Conservation (phyloP, 192 early-diverging fungal species). For the Nowakowskiella sp. region DNA sequence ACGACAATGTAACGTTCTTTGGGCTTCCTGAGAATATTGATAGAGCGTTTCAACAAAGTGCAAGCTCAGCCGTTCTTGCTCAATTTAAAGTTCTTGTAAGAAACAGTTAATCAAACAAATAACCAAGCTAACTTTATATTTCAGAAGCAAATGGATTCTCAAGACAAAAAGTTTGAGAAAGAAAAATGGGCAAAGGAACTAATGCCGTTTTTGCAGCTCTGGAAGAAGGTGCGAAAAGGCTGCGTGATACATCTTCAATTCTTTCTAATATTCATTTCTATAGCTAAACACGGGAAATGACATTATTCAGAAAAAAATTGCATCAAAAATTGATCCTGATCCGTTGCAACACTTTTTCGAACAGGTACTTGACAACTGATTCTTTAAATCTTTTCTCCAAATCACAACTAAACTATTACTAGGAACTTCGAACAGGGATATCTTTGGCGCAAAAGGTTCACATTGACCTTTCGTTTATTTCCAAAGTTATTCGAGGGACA, state of each 20-base stretch:
- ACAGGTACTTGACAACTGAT: slow-evolving; percentile 25
- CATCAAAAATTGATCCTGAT: slow-evolving; percentile 19
- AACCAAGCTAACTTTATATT: slow-evolving; percentile 3
- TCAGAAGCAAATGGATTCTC: slow-evolving; percentile 24
- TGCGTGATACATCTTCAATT: background rate
- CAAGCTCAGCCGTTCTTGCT: slow-evolving; percentile 25
- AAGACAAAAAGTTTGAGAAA: slow-evolving; percentile 31
- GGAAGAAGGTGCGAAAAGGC: slow-evolving; percentile 34
- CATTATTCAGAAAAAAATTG: slow-evolving; percentile 31
- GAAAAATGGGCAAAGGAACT: slow-evolving; percentile 39
- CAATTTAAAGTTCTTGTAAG: slow-evolving; percentile 37
- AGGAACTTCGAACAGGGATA: slow-evolving; percentile 33
- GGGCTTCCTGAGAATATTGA: slow-evolving; percentile 48
- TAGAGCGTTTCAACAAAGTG: slow-evolving; percentile 25
- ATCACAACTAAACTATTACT: background rate
- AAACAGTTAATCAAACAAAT: background rate
- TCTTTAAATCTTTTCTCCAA: too few relatives aligned
- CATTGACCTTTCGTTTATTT: slow-evolving; percentile 24
- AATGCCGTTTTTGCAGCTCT: slow-evolving; percentile 38
- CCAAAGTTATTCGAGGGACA: slow-evolving; percentile 35
- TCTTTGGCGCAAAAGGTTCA: slow-evolving; percentile 33
- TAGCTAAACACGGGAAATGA: slow-evolving; percentile 40
- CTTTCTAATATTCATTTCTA: background rate
- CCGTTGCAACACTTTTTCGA: slow-evolving; percentile 36
- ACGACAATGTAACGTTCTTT: slow-evolving; percentile 34